These are phyloP conservation scores for Pugionium dolabratum DNA, from an alignment of 345 rosid species.

Conservation along the genomic window DNA sequence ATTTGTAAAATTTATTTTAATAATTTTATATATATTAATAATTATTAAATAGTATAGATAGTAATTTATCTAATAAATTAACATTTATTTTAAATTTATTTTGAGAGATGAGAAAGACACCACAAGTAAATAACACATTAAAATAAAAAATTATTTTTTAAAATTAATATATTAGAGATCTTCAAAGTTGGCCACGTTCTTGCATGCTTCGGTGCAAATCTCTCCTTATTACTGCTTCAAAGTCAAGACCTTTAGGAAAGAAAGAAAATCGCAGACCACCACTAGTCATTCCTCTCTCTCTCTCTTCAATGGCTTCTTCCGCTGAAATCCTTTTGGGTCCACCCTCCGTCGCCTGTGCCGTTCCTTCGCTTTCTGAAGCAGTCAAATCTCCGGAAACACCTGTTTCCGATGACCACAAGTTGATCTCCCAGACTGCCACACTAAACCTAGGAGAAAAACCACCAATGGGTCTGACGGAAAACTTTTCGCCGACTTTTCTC, in stretches of 20 bases:
- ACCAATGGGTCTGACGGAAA: slow-evolving; percentile 50
- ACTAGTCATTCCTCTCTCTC: neutral
- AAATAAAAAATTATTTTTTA: too few relatives aligned
- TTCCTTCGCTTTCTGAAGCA: too few relatives aligned
- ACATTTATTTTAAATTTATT: too few relatives aligned
- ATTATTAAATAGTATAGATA: too few relatives aligned
- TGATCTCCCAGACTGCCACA: slow-evolving; percentile 16
- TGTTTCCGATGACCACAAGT: slow-evolving; percentile 15
- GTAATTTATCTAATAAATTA: too few relatives aligned
- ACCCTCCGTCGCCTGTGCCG: slow-evolving; percentile 26
- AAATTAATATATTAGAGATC: too few relatives aligned
- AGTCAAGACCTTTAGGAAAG: neutral
- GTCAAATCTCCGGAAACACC: neutral
- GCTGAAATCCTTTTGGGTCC: slow-evolving; percentile 37
- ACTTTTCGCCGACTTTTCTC: slow-evolving; percentile 46
- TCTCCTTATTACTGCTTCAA: neutral
- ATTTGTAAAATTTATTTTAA: too few relatives aligned
- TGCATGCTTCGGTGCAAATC: too few relatives aligned
- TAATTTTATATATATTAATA: too few relatives aligned
- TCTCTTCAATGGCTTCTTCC: slow-evolving; percentile 36
- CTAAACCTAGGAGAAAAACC: slow-evolving; percentile 27
- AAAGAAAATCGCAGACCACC: slow-evolving; percentile 1
- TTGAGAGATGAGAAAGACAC: too few relatives aligned
- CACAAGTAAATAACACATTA: too few relatives aligned
- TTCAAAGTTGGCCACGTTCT: too few relatives aligned